Percentiles rank a stretch among this genome's conserved stretches.
phyloP scores from a whole-genome alignment of 1,284 basidiomycete species.

The Moniliella sp. region DNA sequence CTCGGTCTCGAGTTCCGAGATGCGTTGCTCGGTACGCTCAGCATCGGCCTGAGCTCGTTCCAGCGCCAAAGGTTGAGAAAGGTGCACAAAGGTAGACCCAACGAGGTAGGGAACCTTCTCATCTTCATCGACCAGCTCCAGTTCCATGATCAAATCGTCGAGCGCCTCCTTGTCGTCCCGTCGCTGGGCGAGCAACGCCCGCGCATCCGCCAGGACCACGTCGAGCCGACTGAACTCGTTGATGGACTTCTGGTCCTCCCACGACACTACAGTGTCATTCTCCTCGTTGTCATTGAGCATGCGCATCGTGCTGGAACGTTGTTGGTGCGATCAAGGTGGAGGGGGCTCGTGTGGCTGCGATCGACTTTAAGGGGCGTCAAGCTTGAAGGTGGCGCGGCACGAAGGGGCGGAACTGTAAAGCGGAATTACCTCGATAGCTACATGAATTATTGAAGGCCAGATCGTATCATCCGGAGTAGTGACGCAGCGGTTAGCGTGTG shows the following conservation, averaged over 20 bases:
- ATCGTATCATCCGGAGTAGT: too few relatives aligned
- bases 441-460: too few relatives aligned
- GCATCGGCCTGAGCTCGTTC: conserved; percentile 55
- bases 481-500: too few relatives aligned
- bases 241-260: conserved; percentile 86
- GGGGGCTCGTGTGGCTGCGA: too few relatives aligned
- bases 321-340: too few relatives aligned
- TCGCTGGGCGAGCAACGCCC: conserved; percentile 50
- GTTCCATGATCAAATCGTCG: conserved; percentile 63
- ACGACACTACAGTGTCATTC: conserved; percentile 64
- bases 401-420: too few relatives aligned
- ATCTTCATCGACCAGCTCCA: conserved; percentile 63
- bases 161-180: conserved; percentile 79
- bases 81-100: conserved; percentile 67
- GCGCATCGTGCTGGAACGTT: too few relatives aligned
- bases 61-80: conserved; percentile 51
- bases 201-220: conserved; percentile 49
- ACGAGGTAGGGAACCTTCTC: conserved; percentile 46
- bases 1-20: conserved; percentile 42
- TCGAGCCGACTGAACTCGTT: conserved; percentile 82
- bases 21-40: conserved; percentile 43
- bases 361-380: too few relatives aligned
- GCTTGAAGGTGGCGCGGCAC: too few relatives aligned
- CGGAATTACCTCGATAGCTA: too few relatives aligned
- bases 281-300: conserved; percentile 36